Evolutionary conservation across 2,329 filamentous ascomycete species (phyloP).

Genomic region (Pseudopithomyces chartarum): DNA sequence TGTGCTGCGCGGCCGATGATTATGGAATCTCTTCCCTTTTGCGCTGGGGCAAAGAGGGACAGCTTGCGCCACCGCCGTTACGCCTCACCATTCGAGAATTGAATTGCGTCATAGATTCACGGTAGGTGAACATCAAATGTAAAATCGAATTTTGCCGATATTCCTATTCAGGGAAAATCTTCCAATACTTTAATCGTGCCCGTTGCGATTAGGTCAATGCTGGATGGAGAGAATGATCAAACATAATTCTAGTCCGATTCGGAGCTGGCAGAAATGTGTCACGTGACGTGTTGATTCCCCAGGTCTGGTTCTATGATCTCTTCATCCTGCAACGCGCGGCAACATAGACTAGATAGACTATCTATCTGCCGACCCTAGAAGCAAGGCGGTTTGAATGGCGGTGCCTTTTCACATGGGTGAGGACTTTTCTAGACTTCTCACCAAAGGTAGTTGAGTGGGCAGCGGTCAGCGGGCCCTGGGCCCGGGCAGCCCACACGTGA

Average conservation of each 20-base stretch:
- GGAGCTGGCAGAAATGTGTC: not conserved
- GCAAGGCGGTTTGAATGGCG: too few species aligned
- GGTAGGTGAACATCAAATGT: not conserved
- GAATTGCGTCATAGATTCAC: constrained; percentile 35
- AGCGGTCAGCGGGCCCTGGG: not conserved
- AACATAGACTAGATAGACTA: too few species aligned
- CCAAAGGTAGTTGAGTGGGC: not conserved
- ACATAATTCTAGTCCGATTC: not conserved
- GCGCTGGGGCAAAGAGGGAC: too few species aligned
- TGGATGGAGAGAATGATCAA: not conserved
- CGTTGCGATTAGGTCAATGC: not conserved
- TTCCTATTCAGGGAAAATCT: too few species aligned
- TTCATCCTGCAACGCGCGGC: too few species aligned
- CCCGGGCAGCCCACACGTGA: constrained; percentile 5
- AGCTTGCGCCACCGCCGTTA: constrained; percentile 29
- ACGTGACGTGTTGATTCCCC: not conserved
- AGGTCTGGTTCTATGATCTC: too few species aligned
- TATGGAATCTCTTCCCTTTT: constrained; percentile 26
- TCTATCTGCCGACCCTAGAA: too few species aligned
- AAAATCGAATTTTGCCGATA: too few species aligned
- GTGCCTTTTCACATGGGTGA: too few species aligned
- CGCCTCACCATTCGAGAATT: constrained; percentile 22
- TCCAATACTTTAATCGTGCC: not conserved
- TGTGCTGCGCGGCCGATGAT: constrained; percentile 16
- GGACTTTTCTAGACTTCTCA: too few species aligned